These are phyloP conservation scores for Baeospora myosura DNA, from an alignment of 1,284 basidiomycete species.

Conservation along the genomic window DNA sequence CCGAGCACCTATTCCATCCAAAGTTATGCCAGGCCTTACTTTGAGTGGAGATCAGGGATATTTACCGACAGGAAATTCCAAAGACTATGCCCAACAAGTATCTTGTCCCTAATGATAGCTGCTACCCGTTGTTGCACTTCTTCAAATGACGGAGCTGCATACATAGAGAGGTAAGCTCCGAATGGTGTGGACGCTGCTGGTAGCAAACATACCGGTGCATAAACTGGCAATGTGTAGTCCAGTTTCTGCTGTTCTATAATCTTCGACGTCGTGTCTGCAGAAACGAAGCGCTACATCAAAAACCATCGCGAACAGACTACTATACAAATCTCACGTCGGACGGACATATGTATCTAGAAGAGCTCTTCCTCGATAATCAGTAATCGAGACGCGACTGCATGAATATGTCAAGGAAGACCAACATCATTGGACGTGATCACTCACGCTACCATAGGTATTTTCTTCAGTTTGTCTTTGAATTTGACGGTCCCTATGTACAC, in stretches of 20 bases:
- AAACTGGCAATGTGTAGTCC: conserved; percentile 37
- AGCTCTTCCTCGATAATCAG: conserved; percentile 43
- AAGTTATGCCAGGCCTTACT: not conserved
- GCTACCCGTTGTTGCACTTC: conserved; percentile 41
- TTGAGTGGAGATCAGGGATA: conserved; percentile 1
- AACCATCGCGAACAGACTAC: conserved; percentile 2
- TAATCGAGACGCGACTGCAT: conserved; percentile 25
- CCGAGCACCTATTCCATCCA: conserved; percentile 36
- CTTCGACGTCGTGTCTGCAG: conserved; percentile 36
- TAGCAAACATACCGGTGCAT: conserved; percentile 27
- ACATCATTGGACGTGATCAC: conserved; percentile 17
- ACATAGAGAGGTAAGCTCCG: conserved; percentile 2
- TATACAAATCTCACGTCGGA: conserved; percentile 37
- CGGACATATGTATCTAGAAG: conserved; percentile 47
- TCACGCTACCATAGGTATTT: conserved; percentile 47
- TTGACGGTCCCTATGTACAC: conserved; percentile 33
- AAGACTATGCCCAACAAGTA: conserved; percentile 47
- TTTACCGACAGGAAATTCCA: conserved; percentile 51
- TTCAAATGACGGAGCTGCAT: conserved; percentile 38
- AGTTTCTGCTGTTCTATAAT: conserved; percentile 42
- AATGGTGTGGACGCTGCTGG: conserved; percentile 3
- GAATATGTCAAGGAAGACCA: conserved; percentile 4
- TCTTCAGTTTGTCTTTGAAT: conserved; percentile 16
- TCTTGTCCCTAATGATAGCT: conserved; percentile 36
- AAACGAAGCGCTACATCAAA: conserved; percentile 2